These are phyloP conservation scores for Gamarada debralockiae DNA, from an alignment of 495 filamentous ascomycete genomes.

Conservation along the genomic window DNA sequence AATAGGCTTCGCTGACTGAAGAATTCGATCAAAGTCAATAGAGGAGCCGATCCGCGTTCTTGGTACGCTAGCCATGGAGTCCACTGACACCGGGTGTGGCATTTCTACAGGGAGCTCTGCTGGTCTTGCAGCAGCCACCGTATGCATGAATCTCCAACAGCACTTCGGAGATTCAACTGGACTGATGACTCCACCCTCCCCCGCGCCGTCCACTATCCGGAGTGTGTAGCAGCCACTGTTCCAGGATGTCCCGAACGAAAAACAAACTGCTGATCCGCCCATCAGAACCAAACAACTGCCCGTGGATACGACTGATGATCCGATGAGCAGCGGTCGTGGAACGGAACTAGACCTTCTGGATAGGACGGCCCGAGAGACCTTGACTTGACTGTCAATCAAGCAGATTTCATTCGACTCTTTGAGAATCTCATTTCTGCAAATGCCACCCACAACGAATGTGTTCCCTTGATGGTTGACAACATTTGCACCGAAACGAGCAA, in stretches of 20 bases:
- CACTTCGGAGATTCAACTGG: not conserved
- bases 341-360: not conserved
- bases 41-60: constrained; percentile 35
- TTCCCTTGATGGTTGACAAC: constrained; percentile 23
- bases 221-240: constrained; percentile 51
- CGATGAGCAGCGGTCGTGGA: constrained; percentile 54
- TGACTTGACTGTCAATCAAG: not conserved
- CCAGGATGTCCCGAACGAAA: constrained; percentile 81
- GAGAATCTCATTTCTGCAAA: constrained; percentile 29
- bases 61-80: not conserved
- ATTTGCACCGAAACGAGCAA: constrained; percentile 34
- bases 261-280: constrained; percentile 85
- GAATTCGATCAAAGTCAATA: constrained; percentile 54
- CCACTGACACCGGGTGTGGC: not conserved
- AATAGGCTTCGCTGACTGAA: constrained; percentile 56
- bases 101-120: not conserved
- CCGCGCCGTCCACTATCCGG: not conserved
- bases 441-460: constrained; percentile 45
- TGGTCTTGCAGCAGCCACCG: not conserved
- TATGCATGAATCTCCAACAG: constrained; percentile 9
- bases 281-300: constrained; percentile 51
- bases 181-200: not conserved
- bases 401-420: constrained; percentile 11
- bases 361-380: not conserved
- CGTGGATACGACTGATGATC: constrained; percentile 44